Base-by-base conservation (phyloP, 2,329 filamentous ascomycete genomes). In the Alternaria infectoria region DNA sequence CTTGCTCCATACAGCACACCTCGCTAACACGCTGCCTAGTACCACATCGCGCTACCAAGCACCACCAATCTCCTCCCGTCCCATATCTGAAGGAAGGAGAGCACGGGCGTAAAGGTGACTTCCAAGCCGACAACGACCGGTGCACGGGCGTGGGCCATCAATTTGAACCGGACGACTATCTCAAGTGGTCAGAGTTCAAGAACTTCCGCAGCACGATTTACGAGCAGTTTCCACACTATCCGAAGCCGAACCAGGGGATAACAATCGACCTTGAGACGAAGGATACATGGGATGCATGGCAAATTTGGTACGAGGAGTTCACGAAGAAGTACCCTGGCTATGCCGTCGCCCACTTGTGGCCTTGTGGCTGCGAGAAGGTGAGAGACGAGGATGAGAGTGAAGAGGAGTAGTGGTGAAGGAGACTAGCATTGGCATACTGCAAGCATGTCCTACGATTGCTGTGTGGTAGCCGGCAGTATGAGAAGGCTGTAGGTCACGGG, bases 331-430 rank as follows among this genome's bases (percentile, higher is more conserved):
- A 74, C 32, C 66, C 64, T 9, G 73, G 74, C 1, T 55, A 62
- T 30, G 10, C 13, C 2, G 32, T 67, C 5, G 54, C 25, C 6
- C 52, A 68, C 30, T 52, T 71, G 13, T 77, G 74, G 74, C 65
- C 68, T 9, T 77, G 74, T 59, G 73, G 74, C 3, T 77, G 74
- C 56, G 60, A 61, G 47, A 64, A 64, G 46, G n/a, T 59, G 2
- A 26, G 43, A 5, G 65, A 57, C 3, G 61, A 55, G 10, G 56
- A 59, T 26, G 67, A 68, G 49, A 60, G 55, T 23, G 61, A 69
- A 13, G 70, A 74, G 50, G 67, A 72, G 49, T 72, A 47, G 11
- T 15, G n/a, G 23, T 43, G 26, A 44, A 46, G 23, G 50, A 26
- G 2, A 26, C 1, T 2, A 4, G 2, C 4, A 11, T 51, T 3